A percentile compares a stretch with the other conserved stretches of the same genome.
Conservation (phyloP, 2,329 filamentous ascomycete genomes). For the Alternaria brassicicola region DNA sequence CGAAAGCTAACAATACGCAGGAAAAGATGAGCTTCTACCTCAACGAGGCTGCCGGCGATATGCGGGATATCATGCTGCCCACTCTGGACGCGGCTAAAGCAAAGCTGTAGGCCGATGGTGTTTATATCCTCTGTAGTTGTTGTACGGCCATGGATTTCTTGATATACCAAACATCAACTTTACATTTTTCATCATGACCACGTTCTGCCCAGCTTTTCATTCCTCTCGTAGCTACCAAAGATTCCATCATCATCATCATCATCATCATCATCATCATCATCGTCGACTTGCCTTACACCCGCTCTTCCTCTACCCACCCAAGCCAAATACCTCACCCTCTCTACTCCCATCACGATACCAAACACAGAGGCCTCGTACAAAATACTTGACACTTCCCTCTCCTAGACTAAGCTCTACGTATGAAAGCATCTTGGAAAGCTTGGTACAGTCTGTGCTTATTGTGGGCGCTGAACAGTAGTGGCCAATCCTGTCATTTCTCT, state of each 20-base stretch:
- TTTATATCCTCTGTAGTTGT: background rate
- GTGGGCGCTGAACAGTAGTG: background rate
- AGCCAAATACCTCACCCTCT: background rate
- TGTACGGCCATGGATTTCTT: background rate
- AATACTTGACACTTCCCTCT: background rate
- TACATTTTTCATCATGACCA: background rate
- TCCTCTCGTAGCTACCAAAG: background rate
- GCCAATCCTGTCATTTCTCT: background rate
- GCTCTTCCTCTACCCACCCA: background rate
- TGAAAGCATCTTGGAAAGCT: background rate
- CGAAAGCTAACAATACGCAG: conserved; percentile 29
- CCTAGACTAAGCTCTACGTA: no score
- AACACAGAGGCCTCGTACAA: background rate
- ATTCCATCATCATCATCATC: background rate
- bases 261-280: background rate
- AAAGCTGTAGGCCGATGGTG: conserved; percentile 69
- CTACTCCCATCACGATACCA: background rate
- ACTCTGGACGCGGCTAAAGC: conserved; percentile 81
- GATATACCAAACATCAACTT: background rate
- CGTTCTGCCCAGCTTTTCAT: background rate
- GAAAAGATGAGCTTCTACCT: conserved; percentile 95
- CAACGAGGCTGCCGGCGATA: conserved; percentile 88
- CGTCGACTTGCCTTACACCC: background rate
- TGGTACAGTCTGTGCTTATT: background rate
- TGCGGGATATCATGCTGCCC: conserved; percentile 83